Conservation (phyloP, 768 basidiomycete genomes). For the Boletus tylopilopsis region DNA sequence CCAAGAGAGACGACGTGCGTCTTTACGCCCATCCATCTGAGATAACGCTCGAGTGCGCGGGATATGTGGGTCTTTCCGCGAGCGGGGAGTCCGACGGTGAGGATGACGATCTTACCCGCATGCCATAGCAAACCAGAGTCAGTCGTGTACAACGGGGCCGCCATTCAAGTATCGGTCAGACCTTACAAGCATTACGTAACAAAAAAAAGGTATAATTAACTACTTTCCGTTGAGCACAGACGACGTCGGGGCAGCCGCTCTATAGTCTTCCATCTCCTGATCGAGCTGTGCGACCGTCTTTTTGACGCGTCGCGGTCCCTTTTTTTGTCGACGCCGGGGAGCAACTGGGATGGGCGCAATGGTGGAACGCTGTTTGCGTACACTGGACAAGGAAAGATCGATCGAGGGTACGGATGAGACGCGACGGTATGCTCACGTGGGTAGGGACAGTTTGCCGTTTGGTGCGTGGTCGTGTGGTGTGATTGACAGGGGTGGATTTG, state of each 20-base stretch:
- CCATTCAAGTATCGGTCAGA: conserved; percentile 42
- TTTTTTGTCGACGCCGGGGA: conserved; percentile 52
- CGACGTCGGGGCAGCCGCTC: conserved; percentile 35
- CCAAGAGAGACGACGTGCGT: conserved; percentile 93
- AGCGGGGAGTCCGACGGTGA: conserved; percentile 91
- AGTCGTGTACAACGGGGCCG: conserved; percentile 94
- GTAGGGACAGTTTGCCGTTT: conserved; percentile 11
- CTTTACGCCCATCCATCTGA: conserved; percentile 97
- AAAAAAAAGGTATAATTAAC: background rate
- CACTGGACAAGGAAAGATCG: conserved; percentile 7
- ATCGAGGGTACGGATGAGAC: background rate
- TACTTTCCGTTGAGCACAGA: conserved; percentile 14
- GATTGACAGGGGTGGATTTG: background rate
- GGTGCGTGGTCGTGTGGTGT: conserved; percentile 11
- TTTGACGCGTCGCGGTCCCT: conserved; percentile 71
- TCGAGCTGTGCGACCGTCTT: conserved; percentile 67
- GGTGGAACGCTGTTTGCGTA: conserved; percentile 17
- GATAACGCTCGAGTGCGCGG: conserved; percentile 91
- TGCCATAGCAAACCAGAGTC: conserved; percentile 83
- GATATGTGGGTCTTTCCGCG: conserved; percentile 97
- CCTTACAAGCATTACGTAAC: conserved; percentile 15
- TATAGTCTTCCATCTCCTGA: conserved; percentile 79
- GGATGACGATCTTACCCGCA: conserved; percentile 92
- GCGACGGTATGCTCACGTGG: conserved; percentile 9
- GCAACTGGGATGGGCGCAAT: conserved; percentile 22